Evolutionary conservation across 805 yeast species (phyloP).

Genomic region (Ogataea parapolymorpha): DNA sequence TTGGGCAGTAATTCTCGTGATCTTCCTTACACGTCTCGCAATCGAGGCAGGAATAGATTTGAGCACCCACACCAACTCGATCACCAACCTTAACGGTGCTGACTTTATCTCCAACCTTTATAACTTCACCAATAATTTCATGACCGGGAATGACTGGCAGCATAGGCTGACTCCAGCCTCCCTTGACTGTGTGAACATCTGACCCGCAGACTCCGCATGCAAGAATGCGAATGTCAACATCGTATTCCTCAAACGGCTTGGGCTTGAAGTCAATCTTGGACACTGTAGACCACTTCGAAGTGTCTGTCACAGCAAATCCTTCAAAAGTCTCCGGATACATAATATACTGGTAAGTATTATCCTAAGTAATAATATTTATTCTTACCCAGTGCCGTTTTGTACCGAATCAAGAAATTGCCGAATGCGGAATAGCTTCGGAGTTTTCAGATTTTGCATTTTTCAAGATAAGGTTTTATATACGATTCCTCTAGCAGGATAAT

Average conservation of each 20-base stretch:
- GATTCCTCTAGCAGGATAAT: too few relatives aligned
- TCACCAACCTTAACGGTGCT: conserved; percentile 57
- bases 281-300: conserved; percentile 33
- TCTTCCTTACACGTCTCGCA: conserved; percentile 57
- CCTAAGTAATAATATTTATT: too few relatives aligned
- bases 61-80: conserved; percentile 78
- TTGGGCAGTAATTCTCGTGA: conserved; percentile 45
- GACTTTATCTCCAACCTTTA: conserved; percentile 56
- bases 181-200: conserved; percentile 49
- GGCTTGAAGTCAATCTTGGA: conserved; percentile 30
- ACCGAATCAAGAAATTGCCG: too few relatives aligned
- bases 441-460: too few relatives aligned
- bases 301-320: conserved; percentile 37
- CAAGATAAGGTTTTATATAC: too few relatives aligned
- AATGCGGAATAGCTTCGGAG: too few relatives aligned
- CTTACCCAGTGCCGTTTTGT: too few relatives aligned
- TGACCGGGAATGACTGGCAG: conserved; percentile 50
- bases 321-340: conserved; percentile 35
- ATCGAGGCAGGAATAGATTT: conserved; percentile 54
- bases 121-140: conserved; percentile 60
- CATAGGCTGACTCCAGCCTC: conserved; percentile 45
- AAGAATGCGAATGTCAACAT: conserved; percentile 41
- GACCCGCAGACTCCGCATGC: conserved; percentile 60
- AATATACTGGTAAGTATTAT: not conserved
- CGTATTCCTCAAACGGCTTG: conserved; percentile 37